These are phyloP conservation scores for Cadophora gregata DNA, from an alignment of 2,329 filamentous ascomycete species.

Conservation along the genomic window DNA sequence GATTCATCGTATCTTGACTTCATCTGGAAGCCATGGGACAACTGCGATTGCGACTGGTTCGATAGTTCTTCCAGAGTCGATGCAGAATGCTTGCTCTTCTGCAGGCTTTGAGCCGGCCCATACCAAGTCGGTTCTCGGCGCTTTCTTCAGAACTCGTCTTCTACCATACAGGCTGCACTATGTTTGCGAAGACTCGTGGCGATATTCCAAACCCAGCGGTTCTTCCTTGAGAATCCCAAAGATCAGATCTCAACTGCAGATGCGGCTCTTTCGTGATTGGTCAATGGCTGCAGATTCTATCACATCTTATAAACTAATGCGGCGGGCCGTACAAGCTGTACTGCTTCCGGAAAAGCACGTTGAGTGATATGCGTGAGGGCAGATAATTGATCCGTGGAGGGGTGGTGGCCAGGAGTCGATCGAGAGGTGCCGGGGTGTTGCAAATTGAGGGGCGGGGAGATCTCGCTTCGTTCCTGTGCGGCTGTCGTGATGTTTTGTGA, in stretches of 20 bases:
- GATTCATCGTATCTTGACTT: not conserved
- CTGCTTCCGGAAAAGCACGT: constrained; percentile 2
- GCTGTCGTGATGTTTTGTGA: constrained; percentile 23
- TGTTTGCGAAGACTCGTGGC: not conserved
- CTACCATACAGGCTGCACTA: not conserved
- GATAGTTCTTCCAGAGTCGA: not conserved
- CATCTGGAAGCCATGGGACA: not conserved
- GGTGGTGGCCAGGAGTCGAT: not conserved
- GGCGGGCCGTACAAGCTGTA: constrained; percentile 13
- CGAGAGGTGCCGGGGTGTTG: constrained; percentile 1
- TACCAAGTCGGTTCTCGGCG: too few species aligned
- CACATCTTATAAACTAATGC: constrained; percentile 16
- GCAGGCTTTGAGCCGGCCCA: too few species aligned
- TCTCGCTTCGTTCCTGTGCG: constrained; percentile 23
- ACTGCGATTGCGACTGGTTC: not conserved
- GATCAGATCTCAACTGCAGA: not conserved
- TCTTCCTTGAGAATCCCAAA: constrained; percentile 1
- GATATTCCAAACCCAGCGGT: not conserved
- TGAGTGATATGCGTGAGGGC: not conserved
- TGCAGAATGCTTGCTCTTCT: not conserved
- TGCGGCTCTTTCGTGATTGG: constrained; percentile 16
- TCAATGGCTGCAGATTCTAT: constrained; percentile 13
- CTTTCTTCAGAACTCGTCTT: not conserved
- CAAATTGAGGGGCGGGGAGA: constrained; percentile 6
- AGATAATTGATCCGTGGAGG: constrained; percentile 13